Evolutionary conservation across 2,329 filamentous ascomycete species (phyloP).

Genomic region (Aspergillus nomiae): DNA sequence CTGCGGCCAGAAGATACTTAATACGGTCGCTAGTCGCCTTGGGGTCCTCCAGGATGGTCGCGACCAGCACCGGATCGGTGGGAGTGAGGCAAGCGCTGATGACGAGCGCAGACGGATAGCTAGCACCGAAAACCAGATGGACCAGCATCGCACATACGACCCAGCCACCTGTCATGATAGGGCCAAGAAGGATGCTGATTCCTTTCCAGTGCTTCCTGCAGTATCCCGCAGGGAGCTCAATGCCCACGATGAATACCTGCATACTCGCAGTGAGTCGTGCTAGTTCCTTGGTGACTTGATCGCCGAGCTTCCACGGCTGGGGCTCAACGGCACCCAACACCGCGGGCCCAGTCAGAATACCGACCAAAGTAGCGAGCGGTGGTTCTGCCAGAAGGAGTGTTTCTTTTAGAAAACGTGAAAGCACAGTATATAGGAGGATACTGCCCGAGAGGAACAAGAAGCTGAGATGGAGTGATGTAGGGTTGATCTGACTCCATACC

Average conservation of each 20-base stretch:
- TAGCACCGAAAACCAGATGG: background rate
- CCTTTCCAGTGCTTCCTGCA: background rate
- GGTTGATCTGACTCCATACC: background rate
- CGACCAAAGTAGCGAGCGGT: background rate
- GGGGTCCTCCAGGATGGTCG: background rate
- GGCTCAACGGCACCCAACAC: background rate
- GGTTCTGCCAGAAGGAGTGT: background rate
- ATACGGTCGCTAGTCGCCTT: background rate
- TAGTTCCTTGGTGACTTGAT: slow-evolving; percentile 1
- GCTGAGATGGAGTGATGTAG: background rate
- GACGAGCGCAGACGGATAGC: background rate
- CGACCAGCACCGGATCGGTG: slow-evolving; percentile 1
- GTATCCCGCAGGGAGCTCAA: background rate
- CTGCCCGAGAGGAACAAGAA: background rate
- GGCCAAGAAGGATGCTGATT: background rate
- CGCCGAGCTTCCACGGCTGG: background rate
- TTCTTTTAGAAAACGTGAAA: slow-evolving; percentile 1
- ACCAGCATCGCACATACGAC: background rate
- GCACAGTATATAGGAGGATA: background rate
- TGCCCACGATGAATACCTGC: slow-evolving; percentile 1
- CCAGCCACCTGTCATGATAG: background rate
- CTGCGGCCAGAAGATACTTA: background rate
- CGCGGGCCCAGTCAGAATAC: background rate
- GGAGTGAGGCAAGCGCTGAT: slow-evolving; percentile 1
- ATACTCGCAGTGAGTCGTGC: background rate